A percentile compares a stretch with the other conserved stretches of the same genome.
These are phyloP conservation scores for Lepiota subincarnata DNA, from an alignment of 768 basidiomycete genomes.

Conservation along the genomic window DNA sequence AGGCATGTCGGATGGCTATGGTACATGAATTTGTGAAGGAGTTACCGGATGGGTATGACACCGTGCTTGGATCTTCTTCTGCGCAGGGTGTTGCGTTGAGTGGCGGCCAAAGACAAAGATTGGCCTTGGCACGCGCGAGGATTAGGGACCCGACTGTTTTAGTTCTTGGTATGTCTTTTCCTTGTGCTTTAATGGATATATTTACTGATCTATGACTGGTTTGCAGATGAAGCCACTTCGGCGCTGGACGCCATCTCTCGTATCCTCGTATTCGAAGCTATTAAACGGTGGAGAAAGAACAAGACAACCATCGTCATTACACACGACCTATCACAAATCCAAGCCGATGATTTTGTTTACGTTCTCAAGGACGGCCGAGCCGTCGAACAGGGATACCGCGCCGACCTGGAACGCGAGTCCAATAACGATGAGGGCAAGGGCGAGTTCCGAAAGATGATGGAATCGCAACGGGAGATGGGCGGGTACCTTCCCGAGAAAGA, in stretches of 20 bases:
- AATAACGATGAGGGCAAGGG: constrained; percentile 35
- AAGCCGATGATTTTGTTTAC: constrained; percentile 79
- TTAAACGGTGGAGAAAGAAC: constrained; percentile 64
- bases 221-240: constrained; percentile 75
- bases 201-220: constrained; percentile 27
- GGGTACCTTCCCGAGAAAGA: constrained; percentile 46
- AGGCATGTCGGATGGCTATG: constrained; percentile 80
- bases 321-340: constrained; percentile 88
- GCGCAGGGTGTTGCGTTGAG: constrained; percentile 64
- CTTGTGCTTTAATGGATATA: background rate
- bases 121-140: constrained; percentile 85
- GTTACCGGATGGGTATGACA: constrained; percentile 88
- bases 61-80: constrained; percentile 43
- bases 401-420: constrained; percentile 58
- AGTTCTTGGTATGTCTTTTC: constrained; percentile 68
- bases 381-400: constrained; percentile 84
- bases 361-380: constrained; percentile 79
- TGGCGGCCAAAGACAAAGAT: constrained; percentile 88
- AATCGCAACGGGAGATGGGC: constrained; percentile 46
- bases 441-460: constrained; percentile 71
- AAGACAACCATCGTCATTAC: constrained; percentile 93
- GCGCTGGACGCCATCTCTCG: constrained; percentile 86
- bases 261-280: constrained; percentile 74
- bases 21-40: constrained; percentile 84
- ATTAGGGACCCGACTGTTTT: constrained; percentile 84